phyloP scores from a whole-genome alignment of 495 filamentous ascomycete species.

The Neurospora hispaniola region DNA sequence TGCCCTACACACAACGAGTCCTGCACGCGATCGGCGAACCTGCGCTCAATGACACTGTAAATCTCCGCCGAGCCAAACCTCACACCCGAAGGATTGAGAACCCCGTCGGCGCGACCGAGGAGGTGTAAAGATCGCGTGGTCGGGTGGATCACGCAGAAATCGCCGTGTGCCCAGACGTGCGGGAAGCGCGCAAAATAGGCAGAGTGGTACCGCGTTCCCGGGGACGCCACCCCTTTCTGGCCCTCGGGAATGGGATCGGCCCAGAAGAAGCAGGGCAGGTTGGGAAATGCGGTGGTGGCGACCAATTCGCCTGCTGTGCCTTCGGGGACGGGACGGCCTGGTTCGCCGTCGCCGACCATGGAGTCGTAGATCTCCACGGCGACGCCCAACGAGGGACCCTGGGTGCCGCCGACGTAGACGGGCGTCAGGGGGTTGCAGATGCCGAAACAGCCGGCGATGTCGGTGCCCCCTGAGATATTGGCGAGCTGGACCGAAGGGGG shows the following conservation, averaged over 20 bases:
- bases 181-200: constrained; percentile 65
- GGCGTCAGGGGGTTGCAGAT: constrained; percentile 58
- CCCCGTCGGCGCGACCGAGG: constrained; percentile 77
- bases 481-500: constrained; percentile 49
- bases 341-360: constrained; percentile 37
- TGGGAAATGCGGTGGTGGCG: constrained; percentile 57
- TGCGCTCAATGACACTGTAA: constrained; percentile 59
- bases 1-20: constrained; percentile 72
- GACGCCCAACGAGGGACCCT: constrained; percentile 52
- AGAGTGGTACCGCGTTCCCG: constrained; percentile 49
- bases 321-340: constrained; percentile 39
- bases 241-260: constrained; percentile 38
- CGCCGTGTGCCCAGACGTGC: constrained; percentile 72
- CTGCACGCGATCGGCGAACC: constrained; percentile 47
- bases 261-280: constrained; percentile 65
- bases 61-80: constrained; percentile 80
- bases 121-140: constrained; percentile 43
- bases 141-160: constrained; percentile 64
- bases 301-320: constrained; percentile 68
- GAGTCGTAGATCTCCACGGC: constrained; percentile 61
- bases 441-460: constrained; percentile 63
- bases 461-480: constrained; percentile 72
- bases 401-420: constrained; percentile 61
- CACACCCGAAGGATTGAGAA: constrained; percentile 80
- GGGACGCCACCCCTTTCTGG: constrained; percentile 11